Evolutionary conservation across 345 rosid genomes (phyloP).

Genomic region (Salix koriyanagi): DNA sequence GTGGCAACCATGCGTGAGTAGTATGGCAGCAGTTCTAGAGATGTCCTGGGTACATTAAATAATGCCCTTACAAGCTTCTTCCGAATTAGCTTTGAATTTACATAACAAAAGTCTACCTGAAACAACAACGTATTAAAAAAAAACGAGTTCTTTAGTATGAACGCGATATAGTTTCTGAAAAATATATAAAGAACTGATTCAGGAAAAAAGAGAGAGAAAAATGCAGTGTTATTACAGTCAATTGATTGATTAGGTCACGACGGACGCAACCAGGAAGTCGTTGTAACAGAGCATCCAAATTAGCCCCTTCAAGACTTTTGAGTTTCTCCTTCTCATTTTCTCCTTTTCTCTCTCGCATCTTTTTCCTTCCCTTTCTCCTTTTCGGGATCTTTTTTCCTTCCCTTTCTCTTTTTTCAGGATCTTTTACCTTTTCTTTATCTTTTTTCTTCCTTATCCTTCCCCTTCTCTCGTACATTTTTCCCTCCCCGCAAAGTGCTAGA

Average conservation of each 20-base stretch:
- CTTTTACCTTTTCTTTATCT: constrained; percentile 65
- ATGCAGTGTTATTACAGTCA: constrained; percentile 59
- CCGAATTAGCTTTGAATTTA: constrained; percentile 88
- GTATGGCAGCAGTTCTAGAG: constrained; percentile 89
- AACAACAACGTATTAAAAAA: constrained; percentile 7
- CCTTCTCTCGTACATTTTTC: constrained; percentile 55
- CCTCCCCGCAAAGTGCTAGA: constrained; percentile 54
- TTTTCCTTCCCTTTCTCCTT: constrained; percentile 84
- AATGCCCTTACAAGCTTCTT: constrained; percentile 92
- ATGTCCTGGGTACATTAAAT: constrained; percentile 94
- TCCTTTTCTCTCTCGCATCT: constrained; percentile 65
- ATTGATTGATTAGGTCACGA: constrained; percentile 97
- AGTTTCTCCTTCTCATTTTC: constrained; percentile 87
- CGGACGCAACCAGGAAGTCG: constrained; percentile 93
- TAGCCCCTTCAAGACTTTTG: constrained; percentile 82
- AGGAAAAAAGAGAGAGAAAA: background rate
- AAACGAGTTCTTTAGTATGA: background rate
- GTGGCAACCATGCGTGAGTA: constrained; percentile 97
- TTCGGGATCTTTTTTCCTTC: constrained; percentile 63
- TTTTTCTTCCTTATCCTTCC: constrained; percentile 80
- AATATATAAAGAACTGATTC: background rate
- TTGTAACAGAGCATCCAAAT: constrained; percentile 85
- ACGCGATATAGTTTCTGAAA: background rate
- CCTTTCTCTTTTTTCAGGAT: constrained; percentile 67
- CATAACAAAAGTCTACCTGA: constrained; percentile 96